Evolutionary conservation across 306 rosid genomes (phyloP).

Genomic region (Acacia melanoxylon): DNA sequence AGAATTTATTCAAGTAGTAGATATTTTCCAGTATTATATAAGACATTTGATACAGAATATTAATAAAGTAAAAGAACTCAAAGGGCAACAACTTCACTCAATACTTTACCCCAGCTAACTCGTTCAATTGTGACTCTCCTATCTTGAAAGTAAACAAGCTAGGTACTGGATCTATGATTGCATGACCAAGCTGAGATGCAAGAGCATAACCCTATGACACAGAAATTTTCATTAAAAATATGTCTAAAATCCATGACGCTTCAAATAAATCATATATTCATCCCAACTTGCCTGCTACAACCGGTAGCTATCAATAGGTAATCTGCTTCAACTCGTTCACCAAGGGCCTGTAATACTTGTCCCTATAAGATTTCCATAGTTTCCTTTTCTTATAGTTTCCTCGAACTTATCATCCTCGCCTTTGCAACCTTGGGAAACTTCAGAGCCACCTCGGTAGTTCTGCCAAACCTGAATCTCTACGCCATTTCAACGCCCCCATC

Average conservation of each 20-base stretch:
- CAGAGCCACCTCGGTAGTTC: too few relatives aligned
- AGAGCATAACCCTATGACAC: conserved; percentile 72
- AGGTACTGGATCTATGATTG: conserved; percentile 82
- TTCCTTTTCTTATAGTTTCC: too few relatives aligned
- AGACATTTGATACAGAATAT: neutral
- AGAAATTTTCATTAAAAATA: conserved; percentile 30
- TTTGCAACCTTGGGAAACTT: too few relatives aligned
- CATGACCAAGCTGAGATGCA: conserved; percentile 92
- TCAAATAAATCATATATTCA: conserved; percentile 32
- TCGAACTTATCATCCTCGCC: too few relatives aligned
- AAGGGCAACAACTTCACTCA: conserved; percentile 30
- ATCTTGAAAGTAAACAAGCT: conserved; percentile 92
- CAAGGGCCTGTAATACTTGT: too few relatives aligned
- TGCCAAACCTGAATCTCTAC: too few relatives aligned
- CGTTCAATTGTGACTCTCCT: conserved; percentile 61
- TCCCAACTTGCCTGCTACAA: conserved; percentile 78
- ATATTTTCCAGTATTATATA: neutral
- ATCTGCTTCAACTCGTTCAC: conserved; percentile 68
- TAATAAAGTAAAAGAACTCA: conserved; percentile 18
- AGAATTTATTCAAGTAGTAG: too few relatives aligned
- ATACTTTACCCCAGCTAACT: conserved; percentile 79
- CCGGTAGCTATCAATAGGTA: conserved; percentile 91
- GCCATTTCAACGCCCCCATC: too few relatives aligned
- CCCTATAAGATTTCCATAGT: too few relatives aligned
- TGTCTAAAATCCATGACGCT: conserved; percentile 19